Percentiles rank a stretch among this genome's conserved stretches.
Conservation (phyloP, 176 grass and related monocot genomes). For the Phyllostachys edulis region DNA sequence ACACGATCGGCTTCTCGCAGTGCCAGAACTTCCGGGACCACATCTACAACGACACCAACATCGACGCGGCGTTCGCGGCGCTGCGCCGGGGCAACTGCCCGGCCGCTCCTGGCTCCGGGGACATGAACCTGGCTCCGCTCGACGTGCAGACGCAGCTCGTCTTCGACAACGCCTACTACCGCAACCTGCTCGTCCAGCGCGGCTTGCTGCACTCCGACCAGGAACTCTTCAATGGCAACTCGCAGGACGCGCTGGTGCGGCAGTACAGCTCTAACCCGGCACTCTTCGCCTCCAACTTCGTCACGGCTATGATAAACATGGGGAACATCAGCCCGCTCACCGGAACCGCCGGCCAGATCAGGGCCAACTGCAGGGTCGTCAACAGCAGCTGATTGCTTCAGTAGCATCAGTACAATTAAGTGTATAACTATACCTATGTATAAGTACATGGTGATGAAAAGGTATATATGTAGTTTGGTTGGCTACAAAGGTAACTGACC, state of each 20-base stretch:
- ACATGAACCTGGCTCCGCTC: slow-evolving; percentile 53
- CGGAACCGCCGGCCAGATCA: background rate
- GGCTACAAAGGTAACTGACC: no score
- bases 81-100: slow-evolving; percentile 39
- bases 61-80: slow-evolving; percentile 47
- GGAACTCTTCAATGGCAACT: slow-evolving; percentile 62
- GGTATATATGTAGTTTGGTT: no score
- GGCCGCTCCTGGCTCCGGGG: background rate
- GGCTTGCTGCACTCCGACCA: slow-evolving; percentile 83
- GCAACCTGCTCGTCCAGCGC: slow-evolving; percentile 41
- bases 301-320: slow-evolving; percentile 56
- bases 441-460: no score
- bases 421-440: no score
- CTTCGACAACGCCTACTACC: slow-evolving; percentile 74
- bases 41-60: slow-evolving; percentile 66
- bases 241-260: slow-evolving; percentile 54
- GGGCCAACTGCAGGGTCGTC: background rate
- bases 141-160: slow-evolving; percentile 41
- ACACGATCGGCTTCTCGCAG: slow-evolving; percentile 72
- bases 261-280: slow-evolving; percentile 17
- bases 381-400: background rate
- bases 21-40: slow-evolving; percentile 62
- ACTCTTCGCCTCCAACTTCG: slow-evolving; percentile 46
- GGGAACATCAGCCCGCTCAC: slow-evolving; percentile 3
- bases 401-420: no score